Evolutionary conservation across 306 rosid species (phyloP).

Genomic region (Fagus crenata): DNA sequence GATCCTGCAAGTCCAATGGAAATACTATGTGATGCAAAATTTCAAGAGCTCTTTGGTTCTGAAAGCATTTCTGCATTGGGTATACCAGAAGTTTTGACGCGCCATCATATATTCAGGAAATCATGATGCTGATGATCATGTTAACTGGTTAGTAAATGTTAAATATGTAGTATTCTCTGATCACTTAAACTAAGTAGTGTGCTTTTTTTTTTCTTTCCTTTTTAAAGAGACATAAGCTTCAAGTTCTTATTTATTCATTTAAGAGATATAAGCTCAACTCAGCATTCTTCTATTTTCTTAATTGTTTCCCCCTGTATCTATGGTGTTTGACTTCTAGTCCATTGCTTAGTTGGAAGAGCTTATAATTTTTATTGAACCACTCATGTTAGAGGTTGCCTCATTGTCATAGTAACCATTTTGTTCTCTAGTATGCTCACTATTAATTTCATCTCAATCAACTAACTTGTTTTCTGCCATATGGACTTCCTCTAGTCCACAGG

Average conservation of each 20-base stretch:
- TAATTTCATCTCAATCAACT: not conserved
- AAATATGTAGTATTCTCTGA: conserved; percentile 10
- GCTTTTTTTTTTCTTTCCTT: not conserved
- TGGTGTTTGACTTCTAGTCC: not conserved
- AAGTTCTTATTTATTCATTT: not conserved
- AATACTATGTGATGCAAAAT: conserved; percentile 67
- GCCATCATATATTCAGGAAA: conserved; percentile 71
- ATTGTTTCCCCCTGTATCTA: not conserved
- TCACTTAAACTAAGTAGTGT: not conserved
- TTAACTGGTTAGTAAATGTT: conserved; percentile 48
- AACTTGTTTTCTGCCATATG: not conserved
- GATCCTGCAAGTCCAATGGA: conserved; percentile 79
- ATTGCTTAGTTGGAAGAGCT: not conserved
- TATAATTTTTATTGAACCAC: too few species aligned
- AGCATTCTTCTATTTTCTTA: not conserved
- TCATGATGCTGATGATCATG: conserved; percentile 47
- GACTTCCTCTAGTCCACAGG: not conserved
- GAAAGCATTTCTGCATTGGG: conserved; percentile 74
- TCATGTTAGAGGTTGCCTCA: not conserved
- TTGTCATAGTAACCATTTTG: not conserved
- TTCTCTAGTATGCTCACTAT: not conserved
- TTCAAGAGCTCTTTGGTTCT: conserved; percentile 77
- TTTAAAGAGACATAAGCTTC: not conserved
- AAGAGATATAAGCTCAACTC: not conserved
- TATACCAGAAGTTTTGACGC: conserved; percentile 69